These are phyloP conservation scores for Mycena chlorophos DNA, from an alignment of 768 basidiomycete species.

Conservation along the genomic window DNA sequence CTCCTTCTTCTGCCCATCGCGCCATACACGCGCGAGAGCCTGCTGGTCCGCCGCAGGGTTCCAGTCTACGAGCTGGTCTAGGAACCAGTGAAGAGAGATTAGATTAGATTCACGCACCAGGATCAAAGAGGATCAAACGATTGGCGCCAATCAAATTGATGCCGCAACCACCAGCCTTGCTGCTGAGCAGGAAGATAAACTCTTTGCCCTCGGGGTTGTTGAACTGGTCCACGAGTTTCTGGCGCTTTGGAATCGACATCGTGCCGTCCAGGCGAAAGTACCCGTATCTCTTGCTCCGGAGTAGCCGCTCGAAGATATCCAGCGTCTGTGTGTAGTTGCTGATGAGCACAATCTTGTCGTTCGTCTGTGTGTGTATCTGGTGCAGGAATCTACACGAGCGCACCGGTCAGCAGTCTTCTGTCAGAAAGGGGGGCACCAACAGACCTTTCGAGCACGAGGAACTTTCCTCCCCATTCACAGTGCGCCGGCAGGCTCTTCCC, in stretches of 20 bases:
- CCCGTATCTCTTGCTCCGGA: constrained; percentile 84
- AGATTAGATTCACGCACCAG: constrained; percentile 50
- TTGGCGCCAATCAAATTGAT: constrained; percentile 98
- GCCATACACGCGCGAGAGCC: constrained; percentile 97
- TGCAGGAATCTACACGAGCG: constrained; percentile 67
- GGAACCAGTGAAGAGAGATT: constrained; percentile 3
- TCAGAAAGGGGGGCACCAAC: constrained; percentile 15
- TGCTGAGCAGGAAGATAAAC: constrained; percentile 91
- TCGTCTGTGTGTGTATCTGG: constrained; percentile 76
- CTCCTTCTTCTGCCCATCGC: constrained; percentile 99
- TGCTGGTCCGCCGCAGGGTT: constrained; percentile 99
- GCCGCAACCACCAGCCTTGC: constrained; percentile 94
- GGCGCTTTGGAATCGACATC: constrained; percentile 88
- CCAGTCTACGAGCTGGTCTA: constrained; percentile 68
- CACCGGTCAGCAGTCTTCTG: not conserved
- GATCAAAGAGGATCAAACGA: constrained; percentile 92
- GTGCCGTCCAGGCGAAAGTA: constrained; percentile 93
- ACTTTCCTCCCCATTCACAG: constrained; percentile 89
- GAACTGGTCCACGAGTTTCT: constrained; percentile 95
- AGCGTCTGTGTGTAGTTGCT: constrained; percentile 97
- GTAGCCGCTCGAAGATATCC: constrained; percentile 88
- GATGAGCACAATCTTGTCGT: constrained; percentile 94
- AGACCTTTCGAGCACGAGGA: constrained; percentile 88
- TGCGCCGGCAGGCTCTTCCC: constrained; percentile 56
- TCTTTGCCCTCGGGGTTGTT: constrained; percentile 92